Percentiles rank a stretch among this genome's conserved stretches.
Evolutionary conservation across 1,284 basidiomycete genomes (phyloP).

Genomic region (Naganishia sp.): DNA sequence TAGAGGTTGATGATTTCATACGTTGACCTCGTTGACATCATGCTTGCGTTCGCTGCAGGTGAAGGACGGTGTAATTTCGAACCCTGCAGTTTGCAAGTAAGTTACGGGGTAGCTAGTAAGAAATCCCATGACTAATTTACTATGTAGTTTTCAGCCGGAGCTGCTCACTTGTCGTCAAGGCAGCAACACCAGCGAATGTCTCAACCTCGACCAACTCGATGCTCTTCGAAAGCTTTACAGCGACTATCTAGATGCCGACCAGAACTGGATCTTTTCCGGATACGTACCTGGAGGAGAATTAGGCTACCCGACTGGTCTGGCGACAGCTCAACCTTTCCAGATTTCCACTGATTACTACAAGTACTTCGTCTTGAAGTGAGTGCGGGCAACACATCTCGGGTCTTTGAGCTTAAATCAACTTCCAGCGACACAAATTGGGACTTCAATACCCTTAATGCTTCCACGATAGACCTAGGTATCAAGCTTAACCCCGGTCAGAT

Average conservation of each 20-base stretch:
- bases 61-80: slow-evolving; percentile 49
- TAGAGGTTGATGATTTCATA: background rate
- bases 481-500: slow-evolving; percentile 18
- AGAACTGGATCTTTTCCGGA: slow-evolving; percentile 27
- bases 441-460: slow-evolving; percentile 18
- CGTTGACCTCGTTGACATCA: slow-evolving; percentile 32
- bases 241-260: slow-evolving; percentile 20
- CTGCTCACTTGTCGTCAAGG: slow-evolving; percentile 44
- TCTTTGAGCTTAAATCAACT: background rate
- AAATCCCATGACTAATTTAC: background rate
- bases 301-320: slow-evolving; percentile 18
- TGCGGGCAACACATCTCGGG: background rate
- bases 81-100: slow-evolving; percentile 47
- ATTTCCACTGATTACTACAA: slow-evolving; percentile 26
- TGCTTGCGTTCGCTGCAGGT: slow-evolving; percentile 44
- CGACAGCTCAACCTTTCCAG: slow-evolving; percentile 20
- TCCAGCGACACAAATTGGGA: slow-evolving; percentile 22
- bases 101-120: background rate
- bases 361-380: slow-evolving; percentile 24
- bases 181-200: slow-evolving; percentile 23
- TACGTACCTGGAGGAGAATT: slow-evolving; percentile 24
- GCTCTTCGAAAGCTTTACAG: slow-evolving; percentile 25
- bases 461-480: slow-evolving; percentile 17
- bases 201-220: slow-evolving; percentile 19
- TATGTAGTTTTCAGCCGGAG: slow-evolving; percentile 44